phyloP scores from a whole-genome alignment of 2,329 filamentous ascomycete genomes.

The Cryphonectria parasitica region DNA sequence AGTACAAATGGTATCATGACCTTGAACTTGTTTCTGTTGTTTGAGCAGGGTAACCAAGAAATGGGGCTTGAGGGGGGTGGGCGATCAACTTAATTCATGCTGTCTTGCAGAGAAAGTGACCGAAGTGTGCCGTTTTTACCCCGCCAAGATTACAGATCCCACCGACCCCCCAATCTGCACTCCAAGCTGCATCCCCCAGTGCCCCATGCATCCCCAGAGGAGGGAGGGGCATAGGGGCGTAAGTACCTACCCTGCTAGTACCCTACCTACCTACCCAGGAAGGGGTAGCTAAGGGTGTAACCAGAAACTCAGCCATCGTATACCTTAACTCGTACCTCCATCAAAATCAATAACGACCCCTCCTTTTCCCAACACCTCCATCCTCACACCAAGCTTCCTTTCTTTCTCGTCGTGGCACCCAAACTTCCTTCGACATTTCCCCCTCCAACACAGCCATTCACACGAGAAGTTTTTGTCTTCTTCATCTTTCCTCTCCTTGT shows the following conservation, averaged over 20 bases:
- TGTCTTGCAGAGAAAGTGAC: neutral
- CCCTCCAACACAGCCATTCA: neutral
- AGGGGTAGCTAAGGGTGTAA: slow-evolving; percentile 26
- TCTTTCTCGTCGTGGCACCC: neutral
- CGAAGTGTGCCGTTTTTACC: slow-evolving; percentile 2
- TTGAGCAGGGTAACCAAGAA: neutral
- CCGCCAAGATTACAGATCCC: neutral
- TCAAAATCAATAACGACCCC: slow-evolving; percentile 16
- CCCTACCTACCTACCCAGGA: slow-evolving; percentile 5
- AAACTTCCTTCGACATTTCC: neutral
- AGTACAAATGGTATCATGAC: neutral
- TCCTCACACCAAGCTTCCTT: neutral
- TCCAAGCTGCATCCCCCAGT: slow-evolving; percentile 3
- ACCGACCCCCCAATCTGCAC: neutral
- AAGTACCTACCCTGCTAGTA: slow-evolving; percentile 1
- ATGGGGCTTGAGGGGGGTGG: neutral
- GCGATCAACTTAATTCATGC: neutral
- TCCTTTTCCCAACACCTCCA: slow-evolving; percentile 12
- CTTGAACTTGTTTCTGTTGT: too few relatives aligned
- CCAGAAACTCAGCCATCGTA: slow-evolving; percentile 14
- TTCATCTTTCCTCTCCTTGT: neutral
- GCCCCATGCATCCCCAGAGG: neutral
- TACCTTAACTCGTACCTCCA: neutral
- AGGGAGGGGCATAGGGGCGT: neutral
- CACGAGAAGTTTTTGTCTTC: neutral